Base-by-base conservation (phyloP, 176 grass and related monocot genomes). In the Lolium rigidum region DNA sequence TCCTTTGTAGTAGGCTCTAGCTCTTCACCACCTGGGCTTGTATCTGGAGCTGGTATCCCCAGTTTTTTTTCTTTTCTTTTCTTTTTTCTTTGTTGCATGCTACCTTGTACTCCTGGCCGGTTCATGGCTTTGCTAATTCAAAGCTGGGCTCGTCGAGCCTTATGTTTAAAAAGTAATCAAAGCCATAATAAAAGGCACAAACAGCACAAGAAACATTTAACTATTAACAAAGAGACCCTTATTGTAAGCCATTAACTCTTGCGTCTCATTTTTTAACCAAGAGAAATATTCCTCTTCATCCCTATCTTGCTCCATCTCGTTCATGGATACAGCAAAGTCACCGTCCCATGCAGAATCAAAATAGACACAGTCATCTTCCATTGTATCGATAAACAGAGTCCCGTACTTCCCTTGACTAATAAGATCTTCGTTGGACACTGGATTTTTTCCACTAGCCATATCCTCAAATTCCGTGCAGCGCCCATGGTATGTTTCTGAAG, bases 331-430 rank as follows among this genome's bases (percentile, higher is more conserved):
- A 9, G 35, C 60, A n/a, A 63, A 78, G 6, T 26, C 39, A 5
- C 2, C 72, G 51, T 83, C 72, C 72, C 26, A 54, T 4, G 4
- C 46, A 12, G 25, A 10, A 61, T 80, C 76, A 24, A 86, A 86
- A 59, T 80, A 72, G 52, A 86, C 59, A 41, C 18, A 86, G 17
- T 80, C 85, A 9, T 80, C 85, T 68, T 68, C 64, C 64, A 68
- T 17, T 4, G 64, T 68, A 38, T 35, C 26, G 17, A 37, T 14
- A 35, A 68, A 9, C 28, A 68, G 15, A 38, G 28, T 68, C 25
- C 62, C 62, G 2, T 15, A 31, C 12, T 28, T 31, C 5, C 1
- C 24, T 31, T 65, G 4, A 9, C 7, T 35, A 14, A 38, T 9
- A 86, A 38, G 84, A 50, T 37, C 1, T 39, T 24, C 11, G 20